Evolutionary conservation across 805 yeast species (phyloP).

Genomic region (Starmerella lactis-condensi): DNA sequence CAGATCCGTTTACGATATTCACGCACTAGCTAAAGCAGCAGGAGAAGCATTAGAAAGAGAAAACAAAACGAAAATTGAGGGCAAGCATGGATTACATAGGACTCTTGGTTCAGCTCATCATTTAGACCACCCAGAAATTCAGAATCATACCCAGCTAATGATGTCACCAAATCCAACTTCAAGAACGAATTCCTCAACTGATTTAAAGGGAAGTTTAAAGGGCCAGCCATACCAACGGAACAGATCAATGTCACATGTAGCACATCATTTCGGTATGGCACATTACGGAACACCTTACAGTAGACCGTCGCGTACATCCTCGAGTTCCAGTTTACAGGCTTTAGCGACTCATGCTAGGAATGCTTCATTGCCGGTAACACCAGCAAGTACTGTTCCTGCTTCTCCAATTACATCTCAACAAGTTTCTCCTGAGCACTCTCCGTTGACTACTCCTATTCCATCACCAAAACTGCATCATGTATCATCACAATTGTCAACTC

Average conservation of each 20-base stretch:
- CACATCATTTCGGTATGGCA: conserved; percentile 11
- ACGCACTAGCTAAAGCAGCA: conserved; percentile 29
- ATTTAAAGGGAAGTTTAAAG: no score
- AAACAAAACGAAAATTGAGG: no score
- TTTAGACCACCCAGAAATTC: no score
- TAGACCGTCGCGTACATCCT: conserved; percentile 14
- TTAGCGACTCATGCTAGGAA: conserved; percentile 13
- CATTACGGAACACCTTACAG: conserved; percentile 18
- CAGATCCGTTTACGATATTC: conserved; percentile 23
- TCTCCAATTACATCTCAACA: conserved; percentile 26
- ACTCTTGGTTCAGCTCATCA: no score
- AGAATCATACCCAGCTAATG: no score
- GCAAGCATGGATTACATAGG: conserved; percentile 2
- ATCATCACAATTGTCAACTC: no score
- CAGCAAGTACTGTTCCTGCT: conserved; percentile 27
- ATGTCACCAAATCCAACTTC: no score
- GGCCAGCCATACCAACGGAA: no score
- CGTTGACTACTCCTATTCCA: conserved; percentile 29
- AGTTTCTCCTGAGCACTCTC: conserved; percentile 27
- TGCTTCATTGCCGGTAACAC: conserved; percentile 27
- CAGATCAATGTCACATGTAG: conserved; percentile 17
- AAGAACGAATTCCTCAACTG: no score
- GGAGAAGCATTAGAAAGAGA: conserved; percentile 29
- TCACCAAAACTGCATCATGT: conserved; percentile 27
- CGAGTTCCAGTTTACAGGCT: conserved; percentile 17